These are phyloP conservation scores for Suhomyces emberorum DNA, from an alignment of 805 yeast genomes.

Conservation along the genomic window DNA sequence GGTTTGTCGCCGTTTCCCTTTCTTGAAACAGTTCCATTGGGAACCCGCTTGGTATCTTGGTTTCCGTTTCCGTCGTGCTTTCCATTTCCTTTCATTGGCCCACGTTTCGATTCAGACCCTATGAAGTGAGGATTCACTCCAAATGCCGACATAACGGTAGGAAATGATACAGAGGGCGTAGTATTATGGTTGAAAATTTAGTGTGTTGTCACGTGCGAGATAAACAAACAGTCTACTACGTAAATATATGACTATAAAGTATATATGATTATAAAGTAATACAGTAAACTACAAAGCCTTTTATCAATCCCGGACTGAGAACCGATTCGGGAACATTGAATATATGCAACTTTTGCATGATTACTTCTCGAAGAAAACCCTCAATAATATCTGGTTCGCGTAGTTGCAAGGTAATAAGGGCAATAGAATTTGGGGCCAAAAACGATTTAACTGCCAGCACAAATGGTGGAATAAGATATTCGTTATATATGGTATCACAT, in stretches of 20 bases:
- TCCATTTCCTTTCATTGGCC: slow-evolving; percentile 2
- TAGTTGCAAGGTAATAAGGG: slow-evolving; percentile 50
- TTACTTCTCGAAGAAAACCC: slow-evolving; percentile 35
- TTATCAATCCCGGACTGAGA: slow-evolving; percentile 28
- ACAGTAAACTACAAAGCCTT: slow-evolving; percentile 48
- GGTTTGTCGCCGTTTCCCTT: slow-evolving; percentile 4
- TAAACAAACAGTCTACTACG: too few relatives aligned
- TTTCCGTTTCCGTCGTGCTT: too few relatives aligned
- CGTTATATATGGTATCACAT: slow-evolving; percentile 66
- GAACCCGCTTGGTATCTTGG: too few relatives aligned
- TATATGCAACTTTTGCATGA: slow-evolving; percentile 31
- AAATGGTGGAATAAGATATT: slow-evolving; percentile 50
- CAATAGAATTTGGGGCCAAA: slow-evolving; percentile 30
- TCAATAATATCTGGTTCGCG: slow-evolving; percentile 52
- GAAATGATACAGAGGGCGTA: too few relatives aligned
- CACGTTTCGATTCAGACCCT: slow-evolving; percentile 1
- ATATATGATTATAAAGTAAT: too few relatives aligned
- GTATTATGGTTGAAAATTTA: too few relatives aligned
- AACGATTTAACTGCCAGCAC: slow-evolving; percentile 39
- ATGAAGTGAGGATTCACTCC: slow-evolving; percentile 9
- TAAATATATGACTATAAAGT: too few relatives aligned
- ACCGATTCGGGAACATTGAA: slow-evolving; percentile 28
- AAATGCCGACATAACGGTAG: slow-evolving; percentile 7
- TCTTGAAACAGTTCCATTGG: slow-evolving; percentile 6
- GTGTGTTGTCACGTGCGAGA: slow-evolving; percentile 4